phyloP scores from a whole-genome alignment of 495 filamentous ascomycete genomes.

The Penicillium simplicissimum region DNA sequence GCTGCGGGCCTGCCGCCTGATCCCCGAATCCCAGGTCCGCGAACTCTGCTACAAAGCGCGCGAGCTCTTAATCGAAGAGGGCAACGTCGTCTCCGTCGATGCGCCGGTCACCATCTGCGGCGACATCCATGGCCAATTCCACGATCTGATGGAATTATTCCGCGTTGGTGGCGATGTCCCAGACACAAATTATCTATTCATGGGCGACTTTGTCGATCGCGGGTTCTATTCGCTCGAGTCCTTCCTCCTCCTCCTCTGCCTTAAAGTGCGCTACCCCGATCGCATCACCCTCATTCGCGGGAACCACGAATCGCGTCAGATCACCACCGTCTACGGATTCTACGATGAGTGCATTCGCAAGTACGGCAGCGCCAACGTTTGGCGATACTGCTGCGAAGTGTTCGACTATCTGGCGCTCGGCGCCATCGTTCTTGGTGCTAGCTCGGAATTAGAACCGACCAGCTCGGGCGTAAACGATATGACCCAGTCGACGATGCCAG shows the following conservation, averaged over 20 bases:
- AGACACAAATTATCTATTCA: slow-evolving; percentile 98
- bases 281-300: slow-evolving; percentile 96
- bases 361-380: slow-evolving; percentile 96
- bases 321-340: slow-evolving; percentile 97
- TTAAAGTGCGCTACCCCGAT: slow-evolving; percentile 97
- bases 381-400: slow-evolving; percentile 98
- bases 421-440: slow-evolving; percentile 88
- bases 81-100: slow-evolving; percentile 93
- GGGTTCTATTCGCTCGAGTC: slow-evolving; percentile 98
- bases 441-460: slow-evolving; percentile 64
- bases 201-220: slow-evolving; percentile 98
- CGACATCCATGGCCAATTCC: slow-evolving; percentile 98
- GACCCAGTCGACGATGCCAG: slow-evolving; percentile 45
- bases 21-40: slow-evolving; percentile 91
- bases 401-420: slow-evolving; percentile 98
- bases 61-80: slow-evolving; percentile 95
- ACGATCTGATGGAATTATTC: slow-evolving; percentile 98
- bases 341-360: slow-evolving; percentile 98
- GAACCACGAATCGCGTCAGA: slow-evolving; percentile 96
- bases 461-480: slow-evolving; percentile 44
- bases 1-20: slow-evolving; percentile 91
- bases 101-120: slow-evolving; percentile 99
- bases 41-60: slow-evolving; percentile 97
- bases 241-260: slow-evolving; percentile 88
- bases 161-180: slow-evolving; percentile 92